Conservation (phyloP, 495 filamentous ascomycete species). For the Beverwykella pulmonaria region DNA sequence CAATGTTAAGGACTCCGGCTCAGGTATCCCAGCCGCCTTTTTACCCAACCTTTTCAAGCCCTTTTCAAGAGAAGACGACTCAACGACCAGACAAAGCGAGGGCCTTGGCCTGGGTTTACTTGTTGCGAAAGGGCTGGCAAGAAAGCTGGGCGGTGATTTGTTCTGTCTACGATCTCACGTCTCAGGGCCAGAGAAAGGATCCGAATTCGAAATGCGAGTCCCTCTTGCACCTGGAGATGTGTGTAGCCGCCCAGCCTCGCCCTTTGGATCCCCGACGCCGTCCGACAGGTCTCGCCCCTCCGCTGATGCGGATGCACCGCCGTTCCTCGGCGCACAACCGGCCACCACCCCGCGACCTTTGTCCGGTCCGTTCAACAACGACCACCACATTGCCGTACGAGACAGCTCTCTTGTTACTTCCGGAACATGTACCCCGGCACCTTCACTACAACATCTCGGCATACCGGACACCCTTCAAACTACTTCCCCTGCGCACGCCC, state of each 20-base stretch:
- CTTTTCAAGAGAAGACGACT: constrained; percentile 72
- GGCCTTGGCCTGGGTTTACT: constrained; percentile 74
- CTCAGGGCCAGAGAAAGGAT: constrained; percentile 65
- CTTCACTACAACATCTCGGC: constrained; percentile 20
- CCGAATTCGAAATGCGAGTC: constrained; percentile 75
- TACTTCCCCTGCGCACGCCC: constrained; percentile 16
- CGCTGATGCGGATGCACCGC: constrained; percentile 20
- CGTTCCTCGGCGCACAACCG: constrained; percentile 2
- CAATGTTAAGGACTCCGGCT: constrained; percentile 68
- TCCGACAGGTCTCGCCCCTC: constrained; percentile 32
- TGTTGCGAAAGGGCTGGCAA: constrained; percentile 74
- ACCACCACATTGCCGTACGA: neutral
- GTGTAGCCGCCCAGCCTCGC: constrained; percentile 42
- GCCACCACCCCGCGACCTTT: constrained; percentile 12
- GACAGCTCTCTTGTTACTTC: neutral
- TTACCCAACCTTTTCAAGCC: constrained; percentile 73
- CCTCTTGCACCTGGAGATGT: constrained; percentile 58
- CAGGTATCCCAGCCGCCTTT: constrained; percentile 72
- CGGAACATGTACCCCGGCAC: neutral
- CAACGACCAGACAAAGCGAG: constrained; percentile 70
- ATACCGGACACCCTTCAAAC: constrained; percentile 30
- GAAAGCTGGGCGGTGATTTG: constrained; percentile 76
- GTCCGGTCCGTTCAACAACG: constrained; percentile 5
- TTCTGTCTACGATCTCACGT: constrained; percentile 69
- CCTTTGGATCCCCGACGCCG: constrained; percentile 43